A percentile compares a stretch with the other conserved stretches of the same genome.
Evolutionary conservation across 2,329 filamentous ascomycete genomes (phyloP).

Genomic region (Diplodia sapinea): DNA sequence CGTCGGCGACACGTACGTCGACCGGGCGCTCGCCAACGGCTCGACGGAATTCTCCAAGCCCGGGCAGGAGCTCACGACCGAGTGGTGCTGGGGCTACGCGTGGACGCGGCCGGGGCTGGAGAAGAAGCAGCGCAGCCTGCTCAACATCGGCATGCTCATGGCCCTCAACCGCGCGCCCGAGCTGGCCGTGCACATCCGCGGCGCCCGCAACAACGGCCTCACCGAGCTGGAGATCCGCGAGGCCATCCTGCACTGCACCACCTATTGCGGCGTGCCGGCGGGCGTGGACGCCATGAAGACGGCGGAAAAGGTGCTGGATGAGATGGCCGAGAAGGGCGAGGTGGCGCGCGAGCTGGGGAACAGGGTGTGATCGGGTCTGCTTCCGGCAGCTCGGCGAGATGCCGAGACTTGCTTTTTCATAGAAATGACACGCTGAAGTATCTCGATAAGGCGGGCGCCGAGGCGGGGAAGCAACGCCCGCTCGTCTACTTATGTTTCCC

Average conservation of each 20-base stretch:
- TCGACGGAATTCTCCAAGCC: constrained; percentile 65
- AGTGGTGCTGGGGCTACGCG: constrained; percentile 68
- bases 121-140: constrained; percentile 44
- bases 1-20: constrained; percentile 66
- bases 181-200: constrained; percentile 59
- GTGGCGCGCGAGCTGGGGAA: constrained; percentile 53
- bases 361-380: constrained; percentile 45
- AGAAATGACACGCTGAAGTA: too few species aligned
- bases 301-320: constrained; percentile 58
- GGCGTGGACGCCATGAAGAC: constrained; percentile 62
- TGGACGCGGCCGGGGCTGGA: constrained; percentile 64
- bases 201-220: constrained; percentile 66
- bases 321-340: constrained; percentile 57
- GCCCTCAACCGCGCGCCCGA: constrained; percentile 66
- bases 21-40: constrained; percentile 59
- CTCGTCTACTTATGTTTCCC: constrained; percentile 11
- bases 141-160: constrained; percentile 70
- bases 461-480: not conserved
- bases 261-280: constrained; percentile 61
- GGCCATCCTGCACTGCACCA: constrained; percentile 58
- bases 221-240: constrained; percentile 50
- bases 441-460: not conserved
- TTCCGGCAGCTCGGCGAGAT: too few species aligned
- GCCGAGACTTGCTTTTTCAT: too few species aligned
- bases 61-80: constrained; percentile 67